phyloP scores from a whole-genome alignment of 768 basidiomycete genomes.

The Kwoniella heveanensis region DNA sequence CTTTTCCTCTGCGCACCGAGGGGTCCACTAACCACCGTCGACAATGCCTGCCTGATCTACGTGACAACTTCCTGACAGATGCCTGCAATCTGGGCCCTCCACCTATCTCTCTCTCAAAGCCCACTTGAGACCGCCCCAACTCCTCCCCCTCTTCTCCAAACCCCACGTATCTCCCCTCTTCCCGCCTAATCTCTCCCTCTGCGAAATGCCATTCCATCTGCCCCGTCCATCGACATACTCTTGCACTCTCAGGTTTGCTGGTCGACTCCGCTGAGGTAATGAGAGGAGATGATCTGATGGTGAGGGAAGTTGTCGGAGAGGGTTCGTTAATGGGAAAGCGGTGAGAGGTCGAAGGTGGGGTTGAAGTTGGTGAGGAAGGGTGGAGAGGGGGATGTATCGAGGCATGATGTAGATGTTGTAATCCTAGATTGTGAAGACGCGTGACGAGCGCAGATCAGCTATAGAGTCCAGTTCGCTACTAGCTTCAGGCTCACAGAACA shows the following conservation, averaged over 20 bases:
- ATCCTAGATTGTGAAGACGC: too few relatives aligned
- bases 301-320: constrained; percentile 18
- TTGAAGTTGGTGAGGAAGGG: constrained; percentile 5
- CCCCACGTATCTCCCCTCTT: constrained; percentile 24
- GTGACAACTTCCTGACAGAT: too few relatives aligned
- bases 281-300: constrained; percentile 26
- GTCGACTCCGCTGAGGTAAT: constrained; percentile 7
- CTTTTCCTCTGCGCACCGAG: too few relatives aligned
- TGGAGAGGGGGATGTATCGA: constrained; percentile 24
- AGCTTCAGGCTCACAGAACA: too few relatives aligned
- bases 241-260: constrained; percentile 42
- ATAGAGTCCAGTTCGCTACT: too few relatives aligned
- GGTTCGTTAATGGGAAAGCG: constrained; percentile 10
- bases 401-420: constrained; percentile 16
- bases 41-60: too few relatives aligned
- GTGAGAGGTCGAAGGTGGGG: constrained; percentile 30
- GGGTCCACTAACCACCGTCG: too few relatives aligned
- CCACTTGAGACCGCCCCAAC: constrained; percentile 39
- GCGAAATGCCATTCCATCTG: constrained; percentile 27
- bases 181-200: constrained; percentile 27
- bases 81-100: too few relatives aligned
- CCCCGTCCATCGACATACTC: constrained; percentile 34
- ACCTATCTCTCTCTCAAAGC: constrained; percentile 39
- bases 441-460: too few relatives aligned
- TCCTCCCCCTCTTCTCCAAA: constrained; percentile 25